Evolutionary conservation across 345 rosid genomes (phyloP).

Genomic region (Hypericum perforatum): DNA sequence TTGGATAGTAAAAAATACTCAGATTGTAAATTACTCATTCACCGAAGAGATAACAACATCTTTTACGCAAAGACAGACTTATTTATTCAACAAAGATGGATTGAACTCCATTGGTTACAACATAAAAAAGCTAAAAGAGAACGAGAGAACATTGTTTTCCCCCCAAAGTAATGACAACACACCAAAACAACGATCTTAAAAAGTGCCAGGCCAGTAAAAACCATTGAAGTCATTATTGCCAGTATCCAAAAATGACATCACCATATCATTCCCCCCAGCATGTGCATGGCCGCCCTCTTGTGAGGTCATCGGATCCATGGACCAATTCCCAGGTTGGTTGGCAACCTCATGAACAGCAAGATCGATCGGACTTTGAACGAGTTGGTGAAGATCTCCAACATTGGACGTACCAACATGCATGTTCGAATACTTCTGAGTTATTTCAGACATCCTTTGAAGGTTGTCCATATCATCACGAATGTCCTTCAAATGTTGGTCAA

Average conservation of each 20-base stretch:
- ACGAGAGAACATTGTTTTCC: too few species aligned
- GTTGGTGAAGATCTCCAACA: neutral
- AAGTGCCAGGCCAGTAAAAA: neutral
- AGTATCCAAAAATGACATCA: constrained; percentile 8
- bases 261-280: constrained; percentile 7
- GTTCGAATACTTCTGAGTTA: neutral
- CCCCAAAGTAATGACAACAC: too few species aligned
- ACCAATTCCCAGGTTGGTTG: constrained; percentile 3
- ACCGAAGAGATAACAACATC: too few species aligned
- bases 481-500: neutral
- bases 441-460: neutral
- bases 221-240: too few species aligned
- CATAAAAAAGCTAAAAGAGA: too few species aligned
- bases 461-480: neutral
- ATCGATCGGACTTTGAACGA: neutral
- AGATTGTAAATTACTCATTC: too few species aligned
- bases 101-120: too few species aligned
- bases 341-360: too few species aligned
- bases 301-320: constrained; percentile 11
- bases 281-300: neutral
- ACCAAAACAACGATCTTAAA: too few species aligned
- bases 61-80: too few species aligned
- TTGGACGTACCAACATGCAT: neutral
- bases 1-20: too few species aligned
- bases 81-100: too few species aligned